These are phyloP conservation scores for Euphorbia celastroides DNA, from an alignment of 441 rosid species.

Conservation along the genomic window DNA sequence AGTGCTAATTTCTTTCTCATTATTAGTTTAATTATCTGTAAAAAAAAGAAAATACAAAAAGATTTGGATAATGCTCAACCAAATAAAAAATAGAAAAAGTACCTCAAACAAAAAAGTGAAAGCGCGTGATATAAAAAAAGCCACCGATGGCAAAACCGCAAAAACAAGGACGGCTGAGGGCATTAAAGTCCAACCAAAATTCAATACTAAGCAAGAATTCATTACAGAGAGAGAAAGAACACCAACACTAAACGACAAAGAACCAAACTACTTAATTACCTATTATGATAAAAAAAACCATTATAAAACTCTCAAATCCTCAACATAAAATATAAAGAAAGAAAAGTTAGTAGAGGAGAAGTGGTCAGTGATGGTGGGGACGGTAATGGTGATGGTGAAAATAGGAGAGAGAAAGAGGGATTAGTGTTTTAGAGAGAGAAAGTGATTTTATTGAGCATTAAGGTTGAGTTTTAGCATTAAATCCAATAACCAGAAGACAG, in stretches of 20 bases:
- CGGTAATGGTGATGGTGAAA: slow-evolving; percentile 9
- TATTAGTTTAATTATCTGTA: too few species aligned
- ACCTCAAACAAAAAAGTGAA: not conserved
- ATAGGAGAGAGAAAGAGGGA: not conserved
- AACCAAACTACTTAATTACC: slow-evolving; percentile 10
- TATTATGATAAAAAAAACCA: slow-evolving; percentile 3
- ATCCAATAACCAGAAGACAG: not conserved
- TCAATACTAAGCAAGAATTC: not conserved
- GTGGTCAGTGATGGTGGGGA: slow-evolving; percentile 5
- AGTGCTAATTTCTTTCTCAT: too few species aligned
- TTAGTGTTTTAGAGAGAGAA: slow-evolving; percentile 5
- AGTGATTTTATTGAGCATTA: not conserved
- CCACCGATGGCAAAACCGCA: not conserved
- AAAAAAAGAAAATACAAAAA: not conserved
- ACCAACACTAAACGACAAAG: slow-evolving; percentile 25
- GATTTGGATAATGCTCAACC: not conserved
- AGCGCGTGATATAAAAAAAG: not conserved
- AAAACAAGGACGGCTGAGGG: slow-evolving; percentile 14
- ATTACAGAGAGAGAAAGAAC: slow-evolving; percentile 1
- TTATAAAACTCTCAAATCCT: not conserved
- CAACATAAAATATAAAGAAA: not conserved
- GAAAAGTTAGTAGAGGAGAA: not conserved
- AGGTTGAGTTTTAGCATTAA: not conserved
- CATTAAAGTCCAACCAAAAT: not conserved
- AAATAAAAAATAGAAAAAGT: not conserved